Evolutionary conservation across 257 asterid species (phyloP).

Genomic region (Solanum commersonii): DNA sequence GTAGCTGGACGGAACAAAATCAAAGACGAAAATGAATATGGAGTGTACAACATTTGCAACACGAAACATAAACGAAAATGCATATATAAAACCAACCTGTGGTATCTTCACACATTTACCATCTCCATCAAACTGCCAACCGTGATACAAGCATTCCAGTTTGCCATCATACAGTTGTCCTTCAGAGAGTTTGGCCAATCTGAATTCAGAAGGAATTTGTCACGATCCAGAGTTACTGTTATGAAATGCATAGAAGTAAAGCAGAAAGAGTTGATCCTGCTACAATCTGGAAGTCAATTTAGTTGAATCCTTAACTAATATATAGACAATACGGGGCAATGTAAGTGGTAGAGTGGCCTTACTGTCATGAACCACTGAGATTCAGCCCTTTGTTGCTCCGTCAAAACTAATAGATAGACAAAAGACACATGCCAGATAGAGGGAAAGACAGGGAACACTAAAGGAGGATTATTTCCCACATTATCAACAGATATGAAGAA

Average conservation of each 20-base stretch:
- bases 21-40: not conserved
- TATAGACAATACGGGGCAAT: not conserved
- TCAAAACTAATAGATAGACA: not conserved
- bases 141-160: slow-evolving; percentile 89
- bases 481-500: not conserved
- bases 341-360: not conserved
- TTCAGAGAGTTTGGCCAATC: slow-evolving; percentile 94
- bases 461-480: not conserved
- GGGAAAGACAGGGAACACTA: not conserved
- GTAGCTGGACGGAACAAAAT: slow-evolving; percentile 36
- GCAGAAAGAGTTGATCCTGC: not conserved
- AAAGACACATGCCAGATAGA: not conserved
- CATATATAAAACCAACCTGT: slow-evolving; percentile 41
- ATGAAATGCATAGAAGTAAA: not conserved
- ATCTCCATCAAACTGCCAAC: slow-evolving; percentile 89
- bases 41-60: not conserved
- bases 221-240: not conserved
- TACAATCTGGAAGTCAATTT: not conserved
- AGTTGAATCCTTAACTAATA: not conserved
- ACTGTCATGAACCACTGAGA: not conserved
- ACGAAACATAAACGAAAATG: not conserved
- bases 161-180: slow-evolving; percentile 74
- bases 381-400: not conserved
- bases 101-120: slow-evolving; percentile 93
- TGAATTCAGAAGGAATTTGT: slow-evolving; percentile 3